These are phyloP conservation scores for Asclepias syriaca DNA, from an alignment of 257 asterid species.

Conservation along the genomic window DNA sequence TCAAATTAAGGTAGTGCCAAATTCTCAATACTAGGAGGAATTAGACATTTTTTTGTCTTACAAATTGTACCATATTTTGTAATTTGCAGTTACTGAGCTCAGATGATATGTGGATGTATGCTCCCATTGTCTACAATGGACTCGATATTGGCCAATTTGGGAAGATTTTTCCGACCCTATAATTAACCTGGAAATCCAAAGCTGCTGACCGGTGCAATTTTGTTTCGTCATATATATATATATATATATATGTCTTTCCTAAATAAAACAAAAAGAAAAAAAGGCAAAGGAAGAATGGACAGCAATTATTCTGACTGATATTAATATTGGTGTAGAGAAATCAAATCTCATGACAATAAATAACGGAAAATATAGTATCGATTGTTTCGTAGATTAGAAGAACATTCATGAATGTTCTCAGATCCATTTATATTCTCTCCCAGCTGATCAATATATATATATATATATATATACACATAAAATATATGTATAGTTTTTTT, in stretches of 20 bases:
- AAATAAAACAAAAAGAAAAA: neutral
- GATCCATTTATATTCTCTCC: neutral
- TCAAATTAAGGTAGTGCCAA: conserved; percentile 66
- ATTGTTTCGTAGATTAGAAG: conserved; percentile 5
- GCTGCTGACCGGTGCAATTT: conserved; percentile 17
- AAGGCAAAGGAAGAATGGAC: neutral
- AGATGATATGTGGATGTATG: conserved; percentile 92
- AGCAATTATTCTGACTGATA: conserved; percentile 25
- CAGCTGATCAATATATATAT: neutral
- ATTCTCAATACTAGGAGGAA: neutral
- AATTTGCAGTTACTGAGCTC: conserved; percentile 68
- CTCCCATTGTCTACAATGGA: conserved; percentile 86
- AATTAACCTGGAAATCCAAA: conserved; percentile 1
- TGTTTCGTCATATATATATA: neutral
- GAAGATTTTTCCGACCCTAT: conserved; percentile 39
- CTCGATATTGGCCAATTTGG: conserved; percentile 63
- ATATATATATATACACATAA: neutral
- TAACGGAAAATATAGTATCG: conserved; percentile 6
- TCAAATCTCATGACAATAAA: conserved; percentile 12
- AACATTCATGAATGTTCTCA: conserved; percentile 19
- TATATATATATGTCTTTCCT: neutral
- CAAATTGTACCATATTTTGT: no score
- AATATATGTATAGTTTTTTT: neutral
- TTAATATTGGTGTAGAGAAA: neutral
- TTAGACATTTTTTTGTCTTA: no score